Evolutionary conservation across 2,329 filamentous ascomycete genomes (phyloP), one percentile per base, ranked within the genome.

Genomic region (Fusarium marasasianum): DNA sequence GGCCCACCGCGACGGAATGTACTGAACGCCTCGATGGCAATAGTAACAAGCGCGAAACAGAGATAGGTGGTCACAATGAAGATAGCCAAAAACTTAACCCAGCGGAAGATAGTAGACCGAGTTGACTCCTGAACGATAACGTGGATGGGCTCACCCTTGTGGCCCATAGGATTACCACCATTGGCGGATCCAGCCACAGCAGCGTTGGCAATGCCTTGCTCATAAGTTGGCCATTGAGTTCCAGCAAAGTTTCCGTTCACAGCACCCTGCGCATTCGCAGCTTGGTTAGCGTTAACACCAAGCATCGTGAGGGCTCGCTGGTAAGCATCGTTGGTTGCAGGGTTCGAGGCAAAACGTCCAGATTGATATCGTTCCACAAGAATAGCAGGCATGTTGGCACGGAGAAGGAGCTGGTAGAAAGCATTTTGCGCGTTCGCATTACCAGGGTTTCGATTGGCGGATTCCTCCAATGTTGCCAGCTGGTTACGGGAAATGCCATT

Each of bases 41-140:
- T 90, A 2, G 94, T 94, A 68, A 98, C 88, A 48, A 95, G 82
- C 17, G 97, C 91, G 76, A 98, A 85, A 68, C 91, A 91, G 66
- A 97, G 87, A 79, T 98, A 99, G 38, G 90, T 91, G 77, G 94
- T 86, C 60, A 98, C 88, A 64, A 88, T 90, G 76, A 98, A 98
- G 80, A 91, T 92, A 50, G 94, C 83, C 58, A 97, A 77, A 81
- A 98, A 98, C 82, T 94, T 97, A 82, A 96, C 86, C 95, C 95
- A 98, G 81, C 94, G 94, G 84, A 98, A 98, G 69, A 98, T 87
- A 38, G 89, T 88, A 72, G 90, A 91, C 63, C 93, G 91, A 59
- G 93, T 87, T 22, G 94, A 94, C 82, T 99, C 96, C 78, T 98
- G 95, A 11, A 99, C 94, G 18, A 98, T 93, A 47, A 99, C 96